Percentiles rank a stretch among this genome's conserved stretches.
phyloP scores from a whole-genome alignment of 2,329 filamentous ascomycete species.

The Fusarium nurragi region DNA sequence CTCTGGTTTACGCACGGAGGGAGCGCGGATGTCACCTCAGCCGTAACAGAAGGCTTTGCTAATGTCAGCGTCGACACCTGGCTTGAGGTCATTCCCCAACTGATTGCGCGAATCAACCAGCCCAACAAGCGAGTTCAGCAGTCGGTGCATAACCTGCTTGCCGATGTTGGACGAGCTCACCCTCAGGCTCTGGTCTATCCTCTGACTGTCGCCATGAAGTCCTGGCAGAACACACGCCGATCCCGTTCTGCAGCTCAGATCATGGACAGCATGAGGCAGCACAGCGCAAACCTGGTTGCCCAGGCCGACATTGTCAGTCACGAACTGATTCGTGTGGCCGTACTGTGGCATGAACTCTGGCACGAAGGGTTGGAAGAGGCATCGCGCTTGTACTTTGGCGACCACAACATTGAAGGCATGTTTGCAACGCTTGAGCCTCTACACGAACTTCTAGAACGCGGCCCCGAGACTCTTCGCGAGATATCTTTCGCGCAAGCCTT shows the following conservation, averaged over 20 bases:
- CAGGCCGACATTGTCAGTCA: constrained; percentile 96
- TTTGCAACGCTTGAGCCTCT: constrained; percentile 88
- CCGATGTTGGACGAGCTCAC: constrained; percentile 92
- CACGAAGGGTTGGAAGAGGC: constrained; percentile 98
- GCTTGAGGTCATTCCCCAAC: constrained; percentile 96
- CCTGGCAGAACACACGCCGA: constrained; percentile 79
- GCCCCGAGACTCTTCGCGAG: constrained; percentile 91
- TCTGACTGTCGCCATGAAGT: constrained; percentile 98
- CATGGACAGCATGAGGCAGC: constrained; percentile 97
- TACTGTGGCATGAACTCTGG: constrained; percentile 99
- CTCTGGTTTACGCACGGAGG: constrained; percentile 97
- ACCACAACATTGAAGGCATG: constrained; percentile 98
- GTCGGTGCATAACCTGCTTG: constrained; percentile 90
- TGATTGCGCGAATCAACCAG: constrained; percentile 97
- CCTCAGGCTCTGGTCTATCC: constrained; percentile 97
- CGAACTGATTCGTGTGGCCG: constrained; percentile 95
- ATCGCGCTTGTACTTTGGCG: constrained; percentile 94
- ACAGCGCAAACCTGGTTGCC: constrained; percentile 90
- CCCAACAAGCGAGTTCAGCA: constrained; percentile 88
- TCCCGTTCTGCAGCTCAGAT: constrained; percentile 90
- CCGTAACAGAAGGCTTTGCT: constrained; percentile 89
- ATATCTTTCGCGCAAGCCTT: constrained; percentile 98
- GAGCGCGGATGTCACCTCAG: constrained; percentile 84
- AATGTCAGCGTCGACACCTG: constrained; percentile 97
- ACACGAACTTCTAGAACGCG: constrained; percentile 89